Base-by-base conservation (phyloP, 1,284 basidiomycete genomes). In the Uromyces viciae-fabae region DNA sequence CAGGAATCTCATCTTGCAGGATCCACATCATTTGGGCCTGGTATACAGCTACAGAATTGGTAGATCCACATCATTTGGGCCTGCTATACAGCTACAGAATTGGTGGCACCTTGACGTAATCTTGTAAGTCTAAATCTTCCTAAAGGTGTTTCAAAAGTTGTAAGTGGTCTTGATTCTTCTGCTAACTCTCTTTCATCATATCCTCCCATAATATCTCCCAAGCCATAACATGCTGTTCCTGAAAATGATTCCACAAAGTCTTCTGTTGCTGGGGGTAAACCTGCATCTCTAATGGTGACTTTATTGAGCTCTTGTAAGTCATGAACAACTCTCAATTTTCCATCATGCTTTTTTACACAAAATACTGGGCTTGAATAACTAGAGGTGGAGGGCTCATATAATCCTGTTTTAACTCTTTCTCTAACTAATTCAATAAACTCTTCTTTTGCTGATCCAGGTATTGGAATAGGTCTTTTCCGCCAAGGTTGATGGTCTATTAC, bases 121-220 rank as follows among this genome's bases (percentile, higher is more conserved):
- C 69, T 40, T 31, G 56, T 75, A 3, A 64, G 56, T 46, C 15
- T 54, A 46, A 58, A 36, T 75, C 74, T 46, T 58, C 73, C 73
- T 38, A 58, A 15, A 3, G 73, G 73, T 52, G 25, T 75, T 42
- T 75, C 46, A 74, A 56, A 72, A 15, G 69, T 72, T 42, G 11
- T 46, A n/a, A 72, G 43, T 17, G 72, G 72, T 56, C 52, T 75
- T 58, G 52, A 58, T 33, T 31, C 33, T 31, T 9, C 11, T 14
- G 49, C 73, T 43, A 75, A 75, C 17, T 42, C 73, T 54, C 49
- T 75, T 75, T 75, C 73, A 75, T 75, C 73, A 75, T 75, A 75
- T 2, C 69, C 69, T 38, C 69, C 69, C 69, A 72, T 72, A 28
- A 72, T 72, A 72, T 46, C 69, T 49, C 69, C 42, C 31, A 72